Conservation (phyloP, 2,329 filamentous ascomycete species). For the Colletotrichum chrysophilum region DNA sequence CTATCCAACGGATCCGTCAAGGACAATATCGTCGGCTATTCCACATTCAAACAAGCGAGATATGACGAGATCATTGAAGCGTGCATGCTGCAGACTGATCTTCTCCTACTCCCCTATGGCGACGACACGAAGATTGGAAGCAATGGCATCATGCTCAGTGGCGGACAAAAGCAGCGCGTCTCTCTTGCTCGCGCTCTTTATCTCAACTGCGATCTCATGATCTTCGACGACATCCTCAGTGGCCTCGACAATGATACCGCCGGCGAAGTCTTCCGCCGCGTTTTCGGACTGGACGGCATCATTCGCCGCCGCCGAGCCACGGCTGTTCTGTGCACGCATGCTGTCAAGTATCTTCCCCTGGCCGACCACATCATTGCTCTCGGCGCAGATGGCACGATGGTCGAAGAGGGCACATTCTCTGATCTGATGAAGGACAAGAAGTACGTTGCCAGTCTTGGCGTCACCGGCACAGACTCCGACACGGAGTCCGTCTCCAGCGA, state of each 20-base stretch:
- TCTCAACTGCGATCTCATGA: slow-evolving; percentile 25
- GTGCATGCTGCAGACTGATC: slow-evolving; percentile 22
- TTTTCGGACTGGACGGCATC: slow-evolving; percentile 33
- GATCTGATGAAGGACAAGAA: slow-evolving; percentile 34
- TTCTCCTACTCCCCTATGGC: slow-evolving; percentile 30
- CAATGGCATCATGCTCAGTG: slow-evolving; percentile 37
- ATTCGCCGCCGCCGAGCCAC: slow-evolving; percentile 21
- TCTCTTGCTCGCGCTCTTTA: slow-evolving; percentile 30
- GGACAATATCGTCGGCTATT: slow-evolving; percentile 28
- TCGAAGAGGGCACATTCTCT: slow-evolving; percentile 44
- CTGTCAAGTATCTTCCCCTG: slow-evolving; percentile 33
- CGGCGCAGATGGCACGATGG: slow-evolving; percentile 40
- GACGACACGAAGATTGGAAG: slow-evolving; percentile 35
- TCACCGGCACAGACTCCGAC: slow-evolving; percentile 24
- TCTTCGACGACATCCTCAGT: slow-evolving; percentile 38
- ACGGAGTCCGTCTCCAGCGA: neutral
- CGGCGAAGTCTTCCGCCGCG: slow-evolving; percentile 36
- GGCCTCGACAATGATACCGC: slow-evolving; percentile 38
- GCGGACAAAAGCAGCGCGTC: slow-evolving; percentile 37
- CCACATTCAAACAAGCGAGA: slow-evolving; percentile 20
- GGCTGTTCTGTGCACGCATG: slow-evolving; percentile 31
- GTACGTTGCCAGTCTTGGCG: slow-evolving; percentile 34
- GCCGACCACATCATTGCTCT: slow-evolving; percentile 55
- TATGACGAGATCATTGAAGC: slow-evolving; percentile 26
- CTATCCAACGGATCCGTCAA: slow-evolving; percentile 26